phyloP scores from a whole-genome alignment of 1,284 basidiomycete species.

The Rhodotorula sp. region DNA sequence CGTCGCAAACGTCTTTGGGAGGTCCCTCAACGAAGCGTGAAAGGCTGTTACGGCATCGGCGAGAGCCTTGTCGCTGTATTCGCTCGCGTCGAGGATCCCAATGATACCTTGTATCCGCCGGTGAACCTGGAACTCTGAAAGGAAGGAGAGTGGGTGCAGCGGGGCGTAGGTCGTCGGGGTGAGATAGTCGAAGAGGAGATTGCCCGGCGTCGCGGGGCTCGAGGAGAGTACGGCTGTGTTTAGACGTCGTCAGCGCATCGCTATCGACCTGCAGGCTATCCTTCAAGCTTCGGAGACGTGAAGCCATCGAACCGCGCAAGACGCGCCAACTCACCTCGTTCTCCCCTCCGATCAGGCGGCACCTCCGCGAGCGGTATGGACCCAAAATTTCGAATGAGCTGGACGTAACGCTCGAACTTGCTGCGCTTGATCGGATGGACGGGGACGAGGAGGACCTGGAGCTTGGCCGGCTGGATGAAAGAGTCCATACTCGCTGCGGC shows the following conservation, averaged over 20 bases:
- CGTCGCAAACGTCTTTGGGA: conserved; percentile 52
- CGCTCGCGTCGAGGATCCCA: conserved; percentile 67
- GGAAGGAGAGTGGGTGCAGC: conserved; percentile 59
- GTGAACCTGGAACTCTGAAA: conserved; percentile 63
- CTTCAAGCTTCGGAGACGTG: no score
- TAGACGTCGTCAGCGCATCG: neutral
- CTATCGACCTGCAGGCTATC: neutral
- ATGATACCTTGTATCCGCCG: conserved; percentile 75
- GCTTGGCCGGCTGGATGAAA: conserved; percentile 59
- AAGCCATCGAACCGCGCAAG: neutral
- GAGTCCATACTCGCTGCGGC: conserved; percentile 12
- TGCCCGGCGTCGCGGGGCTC: conserved; percentile 67
- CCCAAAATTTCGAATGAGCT: conserved; percentile 68
- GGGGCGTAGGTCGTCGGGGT: conserved; percentile 64
- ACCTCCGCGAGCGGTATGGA: conserved; percentile 72
- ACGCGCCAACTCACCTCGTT: conserved; percentile 59
- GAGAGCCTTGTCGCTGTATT: conserved; percentile 26
- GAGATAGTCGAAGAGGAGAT: conserved; percentile 70
- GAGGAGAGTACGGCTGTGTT: conserved; percentile 73
- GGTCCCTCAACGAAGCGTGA: conserved; percentile 45
- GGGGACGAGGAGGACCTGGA: conserved; percentile 72
- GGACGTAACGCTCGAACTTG: conserved; percentile 66
- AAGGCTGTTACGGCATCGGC: conserved; percentile 24
- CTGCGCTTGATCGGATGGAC: conserved; percentile 66
- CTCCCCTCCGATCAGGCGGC: conserved; percentile 70